Evolutionary conservation across 2,329 filamentous ascomycete species (phyloP), one percentile per base, ranked within the genome.

Genomic region (Colletotrichum somersetense): DNA sequence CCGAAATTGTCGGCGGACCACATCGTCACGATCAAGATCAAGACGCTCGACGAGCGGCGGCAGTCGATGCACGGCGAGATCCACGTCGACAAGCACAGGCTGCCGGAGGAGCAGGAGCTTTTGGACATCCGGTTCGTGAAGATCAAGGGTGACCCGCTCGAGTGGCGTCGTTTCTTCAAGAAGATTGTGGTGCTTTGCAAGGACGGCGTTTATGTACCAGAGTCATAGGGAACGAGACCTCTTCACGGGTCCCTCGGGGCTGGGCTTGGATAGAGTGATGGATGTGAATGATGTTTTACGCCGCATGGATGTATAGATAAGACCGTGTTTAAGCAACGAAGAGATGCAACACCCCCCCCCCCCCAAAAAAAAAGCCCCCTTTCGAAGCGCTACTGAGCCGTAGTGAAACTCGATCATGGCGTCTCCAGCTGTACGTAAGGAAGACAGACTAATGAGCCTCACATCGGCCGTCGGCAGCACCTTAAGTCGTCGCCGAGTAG

Each of bases 111-210:
- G 12, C 83, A 82, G 75, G 91, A 93, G 73, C 82, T 96, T 42
- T 87, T 95, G 33, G 95, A 98, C 80, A 93, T 98, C 38, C 89
- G 94, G 63, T 98, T 99, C 79, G 89, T 97, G 75, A 99, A 99
- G 84, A 88, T 93, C 66, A 98, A 97, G 84, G 96, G 96, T 7
- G 96, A 99, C 84, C 96, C 96, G 6, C 83, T 99, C 62, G 96
- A 98, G 84, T 99, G 97, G 96, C 89, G 96, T 73, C 87, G 96
- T 44, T 94, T 99, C 80, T 99, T 99, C 86, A 99, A 99, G 84
- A 95, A 94, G 81, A 89, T 98, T n/a, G 93, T 93, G 40, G 86
- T 97, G 74, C 85, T 96, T 72, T 97, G 95, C 83, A 93, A 93
- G 79, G 94, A 97, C 79, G 94, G 91, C 11, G 91, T 98, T 56